Evolutionary conservation across 1,284 basidiomycete species (phyloP).

Genomic region (Heterobasidion parviporum): DNA sequence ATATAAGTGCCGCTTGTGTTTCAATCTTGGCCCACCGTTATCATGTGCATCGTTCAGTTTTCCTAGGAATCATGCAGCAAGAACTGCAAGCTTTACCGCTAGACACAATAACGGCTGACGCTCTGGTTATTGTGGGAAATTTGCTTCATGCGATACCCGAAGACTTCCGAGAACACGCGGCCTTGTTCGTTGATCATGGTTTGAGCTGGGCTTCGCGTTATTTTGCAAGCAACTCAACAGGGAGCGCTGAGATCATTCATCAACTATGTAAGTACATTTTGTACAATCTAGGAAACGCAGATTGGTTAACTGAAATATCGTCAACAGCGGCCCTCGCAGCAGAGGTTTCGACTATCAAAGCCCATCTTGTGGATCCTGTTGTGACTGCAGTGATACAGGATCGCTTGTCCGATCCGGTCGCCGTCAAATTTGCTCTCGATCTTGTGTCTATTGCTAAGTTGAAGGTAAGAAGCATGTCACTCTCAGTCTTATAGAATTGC

Average conservation of each 20-base stretch:
- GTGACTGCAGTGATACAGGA: constrained; percentile 59
- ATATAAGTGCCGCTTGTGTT: constrained; percentile 10
- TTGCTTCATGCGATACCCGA: constrained; percentile 4
- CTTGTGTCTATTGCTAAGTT: constrained; percentile 38
- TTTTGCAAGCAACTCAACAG: constrained; percentile 23
- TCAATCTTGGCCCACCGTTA: constrained; percentile 7
- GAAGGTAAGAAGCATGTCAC: constrained; percentile 44
- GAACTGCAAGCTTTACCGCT: constrained; percentile 4
- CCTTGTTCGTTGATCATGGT: constrained; percentile 32
- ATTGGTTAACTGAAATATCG: not conserved
- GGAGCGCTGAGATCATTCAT: constrained; percentile 6
- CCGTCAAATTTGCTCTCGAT: constrained; percentile 40
- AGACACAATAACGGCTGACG: constrained; percentile 9
- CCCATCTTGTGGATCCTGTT: constrained; percentile 68
- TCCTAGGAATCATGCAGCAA: constrained; percentile 10
- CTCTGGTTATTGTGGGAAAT: constrained; percentile 3
- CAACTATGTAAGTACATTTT: constrained; percentile 3
- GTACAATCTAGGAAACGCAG: not conserved
- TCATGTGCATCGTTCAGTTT: constrained; percentile 8
- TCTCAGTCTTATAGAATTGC: not conserved
- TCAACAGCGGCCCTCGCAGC: constrained; percentile 23
- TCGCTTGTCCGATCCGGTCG: constrained; percentile 35
- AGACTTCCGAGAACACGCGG: constrained; percentile 19
- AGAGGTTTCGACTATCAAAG: constrained; percentile 31
- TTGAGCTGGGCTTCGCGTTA: constrained; percentile 41